Percentiles rank a stretch among this genome's conserved stretches.
Evolutionary conservation across 2,329 filamentous ascomycete species (phyloP).

Genomic region (Epichloe gansuensis): DNA sequence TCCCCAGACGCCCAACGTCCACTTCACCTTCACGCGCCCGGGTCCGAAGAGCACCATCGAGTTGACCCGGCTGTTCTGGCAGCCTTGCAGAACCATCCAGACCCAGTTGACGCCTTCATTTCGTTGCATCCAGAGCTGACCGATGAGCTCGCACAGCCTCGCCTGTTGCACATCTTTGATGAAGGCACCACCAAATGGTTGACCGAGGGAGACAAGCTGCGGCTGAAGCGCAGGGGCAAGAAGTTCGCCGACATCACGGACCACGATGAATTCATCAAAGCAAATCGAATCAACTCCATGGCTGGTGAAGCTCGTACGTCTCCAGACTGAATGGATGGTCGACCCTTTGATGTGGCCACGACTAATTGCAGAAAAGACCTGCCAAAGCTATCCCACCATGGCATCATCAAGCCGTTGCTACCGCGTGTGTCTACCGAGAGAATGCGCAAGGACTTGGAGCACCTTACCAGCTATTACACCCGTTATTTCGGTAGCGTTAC

Average conservation of each 20-base stretch:
- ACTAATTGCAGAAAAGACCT: constrained; percentile 14
- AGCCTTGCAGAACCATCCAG: constrained; percentile 13
- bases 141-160: constrained; percentile 26
- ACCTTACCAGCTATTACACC: constrained; percentile 47
- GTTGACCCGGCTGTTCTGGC: constrained; percentile 13
- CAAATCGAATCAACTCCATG: constrained; percentile 9
- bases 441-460: constrained; percentile 51
- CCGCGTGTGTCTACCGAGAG: constrained; percentile 46
- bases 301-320: constrained; percentile 10
- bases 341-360: neutral
- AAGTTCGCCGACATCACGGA: constrained; percentile 66
- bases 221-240: constrained; percentile 48
- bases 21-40: neutral
- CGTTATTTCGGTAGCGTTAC: constrained; percentile 35
- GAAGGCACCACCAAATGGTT: constrained; percentile 52
- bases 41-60: neutral
- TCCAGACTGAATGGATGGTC: neutral
- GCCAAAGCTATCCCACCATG: constrained; percentile 32
- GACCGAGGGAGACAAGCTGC: constrained; percentile 62
- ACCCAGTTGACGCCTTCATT: constrained; percentile 18
- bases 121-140: constrained; percentile 15
- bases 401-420: constrained; percentile 42
- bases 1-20: neutral
- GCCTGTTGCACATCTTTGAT: constrained; percentile 51
- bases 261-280: constrained; percentile 35